A percentile compares a stretch with the other conserved stretches of the same genome.
phyloP scores from a whole-genome alignment of 2,329 filamentous ascomycete genomes.

The Microsporum canis region DNA sequence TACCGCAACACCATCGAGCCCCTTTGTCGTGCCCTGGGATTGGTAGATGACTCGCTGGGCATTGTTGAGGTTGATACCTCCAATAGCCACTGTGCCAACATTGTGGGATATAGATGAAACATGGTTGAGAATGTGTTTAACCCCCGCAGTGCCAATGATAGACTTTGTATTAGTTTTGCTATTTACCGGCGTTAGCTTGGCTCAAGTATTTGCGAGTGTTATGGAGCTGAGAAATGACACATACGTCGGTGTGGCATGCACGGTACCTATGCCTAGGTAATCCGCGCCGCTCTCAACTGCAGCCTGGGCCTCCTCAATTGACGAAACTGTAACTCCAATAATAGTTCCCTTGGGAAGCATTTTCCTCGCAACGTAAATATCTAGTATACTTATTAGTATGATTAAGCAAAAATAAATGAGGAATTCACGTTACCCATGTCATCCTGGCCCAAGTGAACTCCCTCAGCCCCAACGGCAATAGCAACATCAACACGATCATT shows the following conservation, averaged over 20 bases:
- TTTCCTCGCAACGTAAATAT: constrained; percentile 52
- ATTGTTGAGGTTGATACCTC: constrained; percentile 71
- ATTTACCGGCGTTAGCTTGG: constrained; percentile 13
- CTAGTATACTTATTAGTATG: constrained; percentile 26
- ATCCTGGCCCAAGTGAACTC: constrained; percentile 90
- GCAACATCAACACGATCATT: constrained; percentile 91
- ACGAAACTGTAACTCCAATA: constrained; percentile 79
- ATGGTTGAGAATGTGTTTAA: constrained; percentile 52
- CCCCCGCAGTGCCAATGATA: constrained; percentile 63
- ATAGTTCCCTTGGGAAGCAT: constrained; percentile 67
- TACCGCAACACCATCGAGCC: constrained; percentile 70
- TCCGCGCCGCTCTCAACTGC: constrained; percentile 70
- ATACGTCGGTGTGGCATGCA: constrained; percentile 74
- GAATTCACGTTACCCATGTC: constrained; percentile 55
- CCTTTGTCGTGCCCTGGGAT: constrained; percentile 45
- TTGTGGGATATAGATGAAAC: constrained; percentile 40
- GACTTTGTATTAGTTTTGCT: constrained; percentile 80
- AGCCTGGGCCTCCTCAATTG: constrained; percentile 56
- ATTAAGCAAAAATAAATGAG: background rate
- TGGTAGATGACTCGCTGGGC: constrained; percentile 63
- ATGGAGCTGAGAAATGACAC: constrained; percentile 17
- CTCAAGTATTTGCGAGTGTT: no score
- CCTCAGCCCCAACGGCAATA: constrained; percentile 72
- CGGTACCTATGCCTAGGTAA: constrained; percentile 82
- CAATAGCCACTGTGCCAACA: constrained; percentile 63